Evolutionary conservation across 352 stramenopile species (phyloP).

Genomic region (Globisporangium parvum): DNA sequence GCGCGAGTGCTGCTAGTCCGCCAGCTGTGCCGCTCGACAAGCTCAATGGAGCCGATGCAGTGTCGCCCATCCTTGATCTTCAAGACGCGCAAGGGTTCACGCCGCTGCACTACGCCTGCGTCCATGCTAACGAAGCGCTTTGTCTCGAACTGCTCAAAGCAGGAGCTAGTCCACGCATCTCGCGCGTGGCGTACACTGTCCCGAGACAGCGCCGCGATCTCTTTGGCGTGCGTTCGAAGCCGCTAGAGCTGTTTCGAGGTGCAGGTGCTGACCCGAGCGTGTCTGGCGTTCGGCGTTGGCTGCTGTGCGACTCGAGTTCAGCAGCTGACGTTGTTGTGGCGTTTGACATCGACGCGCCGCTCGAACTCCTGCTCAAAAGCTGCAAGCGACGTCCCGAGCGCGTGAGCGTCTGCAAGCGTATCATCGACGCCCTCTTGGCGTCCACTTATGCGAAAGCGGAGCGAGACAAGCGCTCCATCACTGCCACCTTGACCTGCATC

Average conservation of each 20-base stretch:
- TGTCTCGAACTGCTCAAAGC: conserved; percentile 27
- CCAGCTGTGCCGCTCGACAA: too few relatives aligned
- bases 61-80: conserved; percentile 2
- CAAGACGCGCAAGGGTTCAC: conserved; percentile 54
- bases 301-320: not conserved
- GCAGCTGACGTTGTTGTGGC: not conserved
- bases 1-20: too few relatives aligned
- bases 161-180: conserved; percentile 24
- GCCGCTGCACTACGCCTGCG: conserved; percentile 48
- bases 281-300: conserved; percentile 2
- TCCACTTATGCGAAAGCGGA: not conserved
- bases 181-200: conserved; percentile 16
- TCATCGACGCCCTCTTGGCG: conserved; percentile 6
- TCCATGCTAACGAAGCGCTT: conserved; percentile 21
- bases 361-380: conserved; percentile 20
- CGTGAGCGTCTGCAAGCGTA: conserved; percentile 13
- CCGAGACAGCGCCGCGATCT: conserved; percentile 12
- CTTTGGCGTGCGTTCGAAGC: conserved; percentile 31
- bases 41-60: not conserved
- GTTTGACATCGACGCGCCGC: conserved; percentile 22
- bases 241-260: conserved; percentile 2
- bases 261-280: conserved; percentile 4
- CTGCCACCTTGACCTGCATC: not conserved
- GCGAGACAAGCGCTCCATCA: not conserved
- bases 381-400: conserved; percentile 6